These are phyloP conservation scores for Clarireedia sp. DNA, from an alignment of 2,329 filamentous ascomycete species.

Conservation along the genomic window DNA sequence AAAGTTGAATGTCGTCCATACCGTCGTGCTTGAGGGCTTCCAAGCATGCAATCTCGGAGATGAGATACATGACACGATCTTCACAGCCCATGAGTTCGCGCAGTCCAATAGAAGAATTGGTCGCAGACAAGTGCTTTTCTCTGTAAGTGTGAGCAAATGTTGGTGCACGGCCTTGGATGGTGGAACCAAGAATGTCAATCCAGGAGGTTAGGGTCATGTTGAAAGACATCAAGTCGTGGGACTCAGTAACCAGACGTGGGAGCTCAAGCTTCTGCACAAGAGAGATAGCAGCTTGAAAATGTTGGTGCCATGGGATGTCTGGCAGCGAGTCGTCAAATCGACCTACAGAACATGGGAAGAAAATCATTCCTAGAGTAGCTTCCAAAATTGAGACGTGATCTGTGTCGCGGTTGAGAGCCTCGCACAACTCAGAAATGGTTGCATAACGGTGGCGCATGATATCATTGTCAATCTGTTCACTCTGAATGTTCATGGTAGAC, in stretches of 20 bases:
- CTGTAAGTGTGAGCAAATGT: constrained; percentile 92
- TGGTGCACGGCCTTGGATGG: constrained; percentile 80
- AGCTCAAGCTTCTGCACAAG: constrained; percentile 81
- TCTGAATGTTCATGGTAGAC: constrained; percentile 57
- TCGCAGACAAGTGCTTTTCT: constrained; percentile 73
- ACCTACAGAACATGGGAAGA: constrained; percentile 90
- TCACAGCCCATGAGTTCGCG: constrained; percentile 96
- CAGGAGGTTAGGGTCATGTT: constrained; percentile 91
- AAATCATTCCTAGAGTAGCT: constrained; percentile 88
- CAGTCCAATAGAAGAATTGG: constrained; percentile 59
- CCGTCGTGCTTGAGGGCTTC: constrained; percentile 78
- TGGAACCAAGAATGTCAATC: constrained; percentile 95
- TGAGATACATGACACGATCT: constrained; percentile 94
- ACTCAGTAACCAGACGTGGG: constrained; percentile 55
- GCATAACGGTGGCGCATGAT: constrained; percentile 88
- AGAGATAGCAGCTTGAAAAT: constrained; percentile 85
- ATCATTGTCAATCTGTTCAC: constrained; percentile 75
- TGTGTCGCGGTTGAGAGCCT: constrained; percentile 70
- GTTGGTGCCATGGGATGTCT: constrained; percentile 94
- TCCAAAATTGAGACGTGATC: constrained; percentile 85
- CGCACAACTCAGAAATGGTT: constrained; percentile 78
- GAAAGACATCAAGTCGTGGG: constrained; percentile 50
- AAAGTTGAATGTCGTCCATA: constrained; percentile 79
- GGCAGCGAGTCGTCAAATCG: constrained; percentile 75
- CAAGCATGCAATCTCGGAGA: constrained; percentile 93